Conservation (phyloP, 2,329 filamentous ascomycete species). For the Aspergillus terreus region DNA sequence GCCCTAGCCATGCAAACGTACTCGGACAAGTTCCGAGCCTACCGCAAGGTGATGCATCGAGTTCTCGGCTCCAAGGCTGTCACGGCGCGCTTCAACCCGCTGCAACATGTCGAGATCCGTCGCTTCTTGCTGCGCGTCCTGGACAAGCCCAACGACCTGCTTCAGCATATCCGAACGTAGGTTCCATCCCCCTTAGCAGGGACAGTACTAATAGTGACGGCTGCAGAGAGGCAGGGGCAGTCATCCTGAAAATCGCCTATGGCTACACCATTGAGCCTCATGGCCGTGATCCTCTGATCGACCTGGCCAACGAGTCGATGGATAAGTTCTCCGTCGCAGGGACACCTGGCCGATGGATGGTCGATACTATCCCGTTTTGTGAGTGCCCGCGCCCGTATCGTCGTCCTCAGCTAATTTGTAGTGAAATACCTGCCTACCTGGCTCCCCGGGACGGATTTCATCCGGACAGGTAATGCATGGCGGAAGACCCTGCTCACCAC, state of each 20-base stretch:
- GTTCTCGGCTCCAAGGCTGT: constrained; percentile 43
- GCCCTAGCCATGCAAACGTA: constrained; percentile 33
- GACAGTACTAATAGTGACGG: constrained; percentile 5
- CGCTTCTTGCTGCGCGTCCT: constrained; percentile 43
- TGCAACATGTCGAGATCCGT: constrained; percentile 44
- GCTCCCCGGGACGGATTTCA: constrained; percentile 46
- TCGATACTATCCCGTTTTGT: constrained; percentile 43
- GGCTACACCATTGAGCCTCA: constrained; percentile 25
- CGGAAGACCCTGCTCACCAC: constrained; percentile 26
- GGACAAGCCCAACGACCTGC: constrained; percentile 36
- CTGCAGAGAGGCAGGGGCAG: constrained; percentile 31
- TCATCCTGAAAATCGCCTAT: constrained; percentile 42
- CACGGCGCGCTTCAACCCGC: constrained; percentile 34
- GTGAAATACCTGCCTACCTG: constrained; percentile 39
- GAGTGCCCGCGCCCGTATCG: background rate
- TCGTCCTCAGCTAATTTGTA: constrained; percentile 1
- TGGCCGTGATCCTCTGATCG: constrained; percentile 32
- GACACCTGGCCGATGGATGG: constrained; percentile 42
- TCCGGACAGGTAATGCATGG: constrained; percentile 36
- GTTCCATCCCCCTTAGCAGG: background rate
- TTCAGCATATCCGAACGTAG: constrained; percentile 39
- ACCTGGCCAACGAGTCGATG: constrained; percentile 40
- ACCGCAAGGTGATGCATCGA: constrained; percentile 45
- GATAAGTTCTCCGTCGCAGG: constrained; percentile 39
- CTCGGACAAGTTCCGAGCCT: constrained; percentile 33